Evolutionary conservation across 2,329 filamentous ascomycete species (phyloP), one percentile per base, ranked within the genome.

Genomic region (Arthrobotrys pseudoclavata): DNA sequence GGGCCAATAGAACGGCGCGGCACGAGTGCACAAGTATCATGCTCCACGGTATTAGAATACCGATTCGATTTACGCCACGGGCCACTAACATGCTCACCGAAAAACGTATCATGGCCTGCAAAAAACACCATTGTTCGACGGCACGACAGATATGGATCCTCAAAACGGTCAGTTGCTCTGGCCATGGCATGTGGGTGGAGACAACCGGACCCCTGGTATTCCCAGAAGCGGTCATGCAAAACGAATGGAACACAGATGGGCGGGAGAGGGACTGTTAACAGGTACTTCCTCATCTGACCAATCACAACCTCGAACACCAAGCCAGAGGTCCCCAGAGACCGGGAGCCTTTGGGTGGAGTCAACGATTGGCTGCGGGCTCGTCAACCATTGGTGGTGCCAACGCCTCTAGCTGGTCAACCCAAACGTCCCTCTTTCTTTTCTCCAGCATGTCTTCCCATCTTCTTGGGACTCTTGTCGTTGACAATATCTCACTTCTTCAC

Each of bases 321-420:
- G 74, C 74, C 74, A 70, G 34, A 76, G 74, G 70, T 61, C 45
- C 74, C 74, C 74, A 77, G 53, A 71, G 61, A 68, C 74, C 50
- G 74, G 67, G 72, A 70, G 67, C 60, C 18, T 61, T 47, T 66
- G 74, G 48, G 74, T 77, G 74, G 74, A 77, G 74, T 61, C 74
- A 71, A 61, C 62, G 60, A 77, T 77, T 77, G 74, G 74, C 61
- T 77, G 74, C 67, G 67, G 64, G 67, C 74, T 50, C 57, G 72
- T 45, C 53, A 64, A 66, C 42, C 50, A 76, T 76, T 76, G 72
- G 72, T 76, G 64, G 66, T 69, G 66, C 55, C 72, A 69, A 70
- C 63, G 48, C 60, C 74, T 26, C 62, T 47, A 69, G 72, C 72
- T 69, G 72, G 57, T 52, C 72, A 55, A 74, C 62, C 67, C 26